Evolutionary conservation across 306 rosid species (phyloP), one percentile per base, ranked within the genome.

Genomic region (Lagenaria siceraria): DNA sequence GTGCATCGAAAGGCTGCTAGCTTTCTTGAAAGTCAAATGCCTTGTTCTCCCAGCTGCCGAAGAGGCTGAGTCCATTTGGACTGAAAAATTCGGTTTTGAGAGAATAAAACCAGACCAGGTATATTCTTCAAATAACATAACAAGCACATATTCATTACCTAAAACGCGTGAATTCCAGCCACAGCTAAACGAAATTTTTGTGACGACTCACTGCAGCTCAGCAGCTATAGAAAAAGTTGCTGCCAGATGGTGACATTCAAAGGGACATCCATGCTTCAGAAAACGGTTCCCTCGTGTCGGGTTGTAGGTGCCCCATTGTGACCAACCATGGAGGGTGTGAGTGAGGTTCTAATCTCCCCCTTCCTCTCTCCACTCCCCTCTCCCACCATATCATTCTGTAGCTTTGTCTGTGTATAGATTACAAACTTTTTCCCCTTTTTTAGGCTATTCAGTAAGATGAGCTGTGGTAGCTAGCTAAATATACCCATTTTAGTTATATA

Each of bases 61-160:
- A 85, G 97, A 91, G 82, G 99, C 96, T 18, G 95, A 85, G 84
- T 86, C 97, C 78, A 90, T 95, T 83, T 95, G 99, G 99, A 92
- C 82, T 0, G 82, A 90, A 55, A 95, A 88, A 82, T 95, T 95
- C 77, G 97, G 97, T 78, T 95, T 95, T 76, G 80, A 86, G 65
- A 92, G 82, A 84, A 88, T 92, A 76, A 75, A 84, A 80, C 91
- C 93, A 6, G 93, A 92, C 31, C 87, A 92, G 97, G 99, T 95
- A 86, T 43, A 83, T 63, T 31, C 49, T 38, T 7, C 11, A 42
- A 43, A 46, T 10, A 43, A 4, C n/a, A 14, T 13, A 22, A 24
- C 25, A 61, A 46, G 33, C 25, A 15, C 77, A 27, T 29, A 15
- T 17, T 51, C 18, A 15, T 72, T 9, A 27, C 27, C 46, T 27